A percentile compares a stretch with the other conserved stretches of the same genome.
These are phyloP conservation scores for Naegleria gruberi DNA, from an alignment of 208 protist genomes.

Conservation along the genomic window DNA sequence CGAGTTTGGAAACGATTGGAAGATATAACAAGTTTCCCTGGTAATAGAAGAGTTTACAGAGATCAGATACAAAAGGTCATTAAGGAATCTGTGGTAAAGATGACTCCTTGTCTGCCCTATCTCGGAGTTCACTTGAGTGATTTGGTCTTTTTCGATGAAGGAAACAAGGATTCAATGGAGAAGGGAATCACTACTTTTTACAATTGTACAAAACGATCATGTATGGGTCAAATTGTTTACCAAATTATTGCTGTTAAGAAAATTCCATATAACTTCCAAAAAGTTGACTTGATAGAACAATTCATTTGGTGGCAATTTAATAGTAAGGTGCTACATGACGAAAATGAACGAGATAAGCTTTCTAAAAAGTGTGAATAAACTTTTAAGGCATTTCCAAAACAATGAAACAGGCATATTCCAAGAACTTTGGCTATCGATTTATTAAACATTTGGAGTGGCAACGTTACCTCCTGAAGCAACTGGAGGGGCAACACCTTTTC, in stretches of 20 bases:
- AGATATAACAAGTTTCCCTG: not conserved
- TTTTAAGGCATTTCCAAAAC: no score
- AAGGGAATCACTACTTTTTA: conserved; percentile 15
- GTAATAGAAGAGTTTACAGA: not conserved
- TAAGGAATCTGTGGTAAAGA: not conserved
- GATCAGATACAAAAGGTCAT: not conserved
- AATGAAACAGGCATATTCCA: no score
- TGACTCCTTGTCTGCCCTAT: conserved; percentile 32
- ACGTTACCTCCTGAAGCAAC: no score
- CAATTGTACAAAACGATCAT: conserved; percentile 38
- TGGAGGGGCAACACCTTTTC: not conserved
- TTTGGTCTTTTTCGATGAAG: conserved; percentile 35
- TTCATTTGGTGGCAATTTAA: not conserved
- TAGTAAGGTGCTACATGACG: not conserved
- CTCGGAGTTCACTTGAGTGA: conserved; percentile 35
- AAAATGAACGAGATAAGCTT: not conserved
- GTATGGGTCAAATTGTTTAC: not conserved
- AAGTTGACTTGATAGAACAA: not conserved
- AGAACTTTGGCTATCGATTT: no score
- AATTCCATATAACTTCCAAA: not conserved
- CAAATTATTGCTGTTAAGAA: not conserved
- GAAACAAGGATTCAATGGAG: conserved; percentile 5
- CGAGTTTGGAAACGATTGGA: not conserved
- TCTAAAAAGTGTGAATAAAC: not conserved
- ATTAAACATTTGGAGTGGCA: no score